Conservation (phyloP, 2,329 filamentous ascomycete genomes). For the Scopulariopsis brevicaulis region DNA sequence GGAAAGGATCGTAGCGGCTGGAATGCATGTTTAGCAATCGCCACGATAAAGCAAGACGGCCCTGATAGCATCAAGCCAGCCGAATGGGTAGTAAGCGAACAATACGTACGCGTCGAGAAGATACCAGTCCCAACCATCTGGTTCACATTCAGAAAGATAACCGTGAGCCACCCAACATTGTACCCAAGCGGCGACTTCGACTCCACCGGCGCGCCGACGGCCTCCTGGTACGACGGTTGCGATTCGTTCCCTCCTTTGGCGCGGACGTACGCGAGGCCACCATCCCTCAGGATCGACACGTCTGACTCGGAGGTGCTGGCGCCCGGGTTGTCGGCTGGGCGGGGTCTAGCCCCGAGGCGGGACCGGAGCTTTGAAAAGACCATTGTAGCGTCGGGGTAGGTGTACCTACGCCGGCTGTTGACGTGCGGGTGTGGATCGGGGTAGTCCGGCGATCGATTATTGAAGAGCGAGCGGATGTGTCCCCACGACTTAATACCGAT, state of each 20-base stretch:
- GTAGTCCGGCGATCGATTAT: not conserved
- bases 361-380: not conserved
- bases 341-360: not conserved
- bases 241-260: constrained; percentile 34
- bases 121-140: constrained; percentile 54
- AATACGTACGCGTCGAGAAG: constrained; percentile 53
- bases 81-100: too few species aligned
- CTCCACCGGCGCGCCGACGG: constrained; percentile 50
- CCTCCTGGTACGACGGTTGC: constrained; percentile 44
- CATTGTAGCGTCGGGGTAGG: not conserved
- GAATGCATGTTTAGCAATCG: not conserved
- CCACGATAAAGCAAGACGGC: too few species aligned
- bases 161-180: constrained; percentile 40
- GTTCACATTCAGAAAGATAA: constrained; percentile 49
- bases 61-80: too few species aligned
- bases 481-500: too few species aligned
- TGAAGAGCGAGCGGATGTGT: not conserved
- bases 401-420: not conserved
- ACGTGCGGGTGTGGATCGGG: not conserved
- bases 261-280: constrained; percentile 28
- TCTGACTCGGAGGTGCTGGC: constrained; percentile 12
- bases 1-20: constrained; percentile 45
- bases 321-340: not conserved
- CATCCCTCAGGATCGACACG: constrained; percentile 19
- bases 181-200: constrained; percentile 46